Evolutionary conservation across 768 basidiomycete species (phyloP), one percentile per base, ranked within the genome.

Genomic region (Macrolepiota dolichaula): DNA sequence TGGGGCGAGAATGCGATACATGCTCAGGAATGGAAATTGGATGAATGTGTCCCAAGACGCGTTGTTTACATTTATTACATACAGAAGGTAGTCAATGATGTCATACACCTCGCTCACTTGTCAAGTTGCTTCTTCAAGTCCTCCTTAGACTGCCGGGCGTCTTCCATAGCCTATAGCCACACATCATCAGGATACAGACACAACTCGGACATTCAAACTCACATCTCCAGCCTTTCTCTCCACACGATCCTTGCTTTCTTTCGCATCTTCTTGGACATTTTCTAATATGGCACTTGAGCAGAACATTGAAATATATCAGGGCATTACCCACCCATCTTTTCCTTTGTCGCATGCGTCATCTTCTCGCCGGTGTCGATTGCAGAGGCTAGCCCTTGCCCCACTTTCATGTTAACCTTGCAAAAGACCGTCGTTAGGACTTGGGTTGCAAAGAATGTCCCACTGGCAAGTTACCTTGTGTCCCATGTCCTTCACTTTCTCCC

Each of bases 341-440:
- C 74, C 60, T 81, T 80, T 1, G 79, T 74, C 10, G 71, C 63
- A 55, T 75, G 55, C 0, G 79, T 72, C 50, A 73, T 75, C 56
- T 79, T 66, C 65, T 83, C 77, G 0, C 81, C 81, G 13, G 69
- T 76, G 24, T 81, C 81, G 51, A 84, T 76, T 0, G 80, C 81
- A 29, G 73, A 75, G 12, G 81, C 81, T 13, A 83, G 66, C 2
- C 75, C 74, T 62, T 79, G 71, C 4, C 81, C 79, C 10, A 81
- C 67, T 17, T 74, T 77, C 64, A 75, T 76, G 61, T 79, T 81
- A 0, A 81, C 74, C 80, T 82, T 50, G n/a, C 49, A 5, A 4
- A 50, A n/a, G 38, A 12, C 37, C 15, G 62, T 32, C 29, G 37
- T 25, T 24, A 49, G 19, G 9, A 19, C 24, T 12, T 11, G 12